These are phyloP conservation scores for Starmerella bombicola DNA, from an alignment of 805 yeast species.

Conservation along the genomic window DNA sequence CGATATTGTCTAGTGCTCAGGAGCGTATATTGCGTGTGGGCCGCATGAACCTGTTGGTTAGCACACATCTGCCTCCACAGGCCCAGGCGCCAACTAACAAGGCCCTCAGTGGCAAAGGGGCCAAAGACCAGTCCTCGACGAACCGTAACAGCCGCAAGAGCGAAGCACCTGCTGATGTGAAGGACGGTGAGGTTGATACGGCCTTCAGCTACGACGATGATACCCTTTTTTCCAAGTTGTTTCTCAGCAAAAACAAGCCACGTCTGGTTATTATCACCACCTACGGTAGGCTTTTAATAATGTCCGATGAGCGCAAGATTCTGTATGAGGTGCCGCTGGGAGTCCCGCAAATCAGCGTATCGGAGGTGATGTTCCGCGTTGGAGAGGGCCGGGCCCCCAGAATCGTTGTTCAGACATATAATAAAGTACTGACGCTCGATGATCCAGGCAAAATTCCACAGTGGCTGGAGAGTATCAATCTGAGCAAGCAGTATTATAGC, in stretches of 20 bases:
- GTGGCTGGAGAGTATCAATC: slow-evolving; percentile 28
- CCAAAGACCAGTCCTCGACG: not conserved
- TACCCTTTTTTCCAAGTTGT: slow-evolving; percentile 25
- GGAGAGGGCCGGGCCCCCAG: slow-evolving; percentile 17
- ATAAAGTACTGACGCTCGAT: slow-evolving; percentile 28
- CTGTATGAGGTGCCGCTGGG: slow-evolving; percentile 28
- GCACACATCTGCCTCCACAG: slow-evolving; percentile 19
- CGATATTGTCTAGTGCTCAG: slow-evolving; percentile 32
- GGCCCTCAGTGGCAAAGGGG: not conserved
- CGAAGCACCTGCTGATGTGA: not conserved
- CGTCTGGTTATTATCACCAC: slow-evolving; percentile 28
- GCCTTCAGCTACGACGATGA: slow-evolving; percentile 17
- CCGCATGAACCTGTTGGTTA: slow-evolving; percentile 26
- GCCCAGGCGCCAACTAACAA: not conserved
- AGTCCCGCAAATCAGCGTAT: slow-evolving; percentile 27
- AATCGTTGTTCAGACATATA: slow-evolving; percentile 27
- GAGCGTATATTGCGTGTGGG: slow-evolving; percentile 40
- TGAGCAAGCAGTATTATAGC: slow-evolving; percentile 25
- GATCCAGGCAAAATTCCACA: slow-evolving; percentile 25
- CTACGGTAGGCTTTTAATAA: slow-evolving; percentile 27
- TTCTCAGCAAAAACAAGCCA: slow-evolving; percentile 23
- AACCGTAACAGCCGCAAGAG: not conserved
- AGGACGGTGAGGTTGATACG: slow-evolving; percentile 14
- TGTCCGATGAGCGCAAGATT: slow-evolving; percentile 26
- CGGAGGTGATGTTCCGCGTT: slow-evolving; percentile 27